Base-by-base conservation (phyloP, 805 yeast species). In the Candida ponderosae region DNA sequence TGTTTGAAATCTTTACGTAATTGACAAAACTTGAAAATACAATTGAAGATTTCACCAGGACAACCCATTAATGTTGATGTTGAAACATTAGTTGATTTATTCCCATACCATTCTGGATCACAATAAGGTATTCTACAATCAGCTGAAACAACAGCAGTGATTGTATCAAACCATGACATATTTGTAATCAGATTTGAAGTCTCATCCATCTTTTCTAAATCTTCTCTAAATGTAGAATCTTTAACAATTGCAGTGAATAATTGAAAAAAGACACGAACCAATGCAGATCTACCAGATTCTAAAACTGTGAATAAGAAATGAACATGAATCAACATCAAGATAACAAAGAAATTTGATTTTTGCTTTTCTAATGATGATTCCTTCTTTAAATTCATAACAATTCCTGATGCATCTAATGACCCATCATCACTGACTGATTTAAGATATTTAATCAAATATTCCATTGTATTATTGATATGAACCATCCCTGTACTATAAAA, bases 161-260 rank as follows among this genome's bases (percentile, higher is more conserved):
- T 70, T 1, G 80, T 74, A 44, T 75, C 81, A 49, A 70, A 74
- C 81, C 81, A 75, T 1, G 78, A 67, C 14, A 75, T 48, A n/a
- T 72, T 74, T 27, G 68, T 66, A 6, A 72, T 67, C 21, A 71
- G 57, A 1, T 74, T 55, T 6, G 72, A 70, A 6, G 70, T 62
- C 41, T 73, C 75, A 45, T 70, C 72, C 17, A 71, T 72, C 31
- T 60, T 64, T 17, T 63, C 64, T 44, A 70, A 48, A 18, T 69
- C 65, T 4, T 59, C 45, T 27, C 59, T 52, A 54, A 70, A 71
- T n/a, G 66, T 62, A 17, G 54, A 49, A 40, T 73, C 74, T 34
- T 62, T 59, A 17, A 76, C 73, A 30, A 75, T 68, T 2, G 71
- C 63, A 1, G 73, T 68, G 48, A 72, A 70, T 17, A 72, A 57